A percentile compares a stretch with the other conserved stretches of the same genome.
phyloP scores from a whole-genome alignment of 2,329 filamentous ascomycete genomes.

The Cladophialophora bantiana region DNA sequence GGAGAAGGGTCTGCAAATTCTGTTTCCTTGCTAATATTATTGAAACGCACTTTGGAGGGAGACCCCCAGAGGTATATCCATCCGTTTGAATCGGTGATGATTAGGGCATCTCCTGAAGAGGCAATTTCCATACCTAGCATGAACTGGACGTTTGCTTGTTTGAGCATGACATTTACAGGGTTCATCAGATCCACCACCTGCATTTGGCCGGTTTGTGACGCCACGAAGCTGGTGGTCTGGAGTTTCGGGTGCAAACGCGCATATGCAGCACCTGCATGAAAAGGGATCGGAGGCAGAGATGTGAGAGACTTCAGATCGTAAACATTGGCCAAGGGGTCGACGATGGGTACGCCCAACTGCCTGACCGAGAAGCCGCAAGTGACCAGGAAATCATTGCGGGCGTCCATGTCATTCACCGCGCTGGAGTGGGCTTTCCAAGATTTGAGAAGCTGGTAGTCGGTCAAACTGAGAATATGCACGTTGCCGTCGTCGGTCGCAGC shows the following conservation, averaged over 20 bases:
- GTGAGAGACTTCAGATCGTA: constrained; percentile 92
- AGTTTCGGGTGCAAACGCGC: constrained; percentile 96
- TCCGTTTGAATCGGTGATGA: constrained; percentile 78
- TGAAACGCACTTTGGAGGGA: constrained; percentile 83
- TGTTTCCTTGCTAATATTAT: constrained; percentile 77
- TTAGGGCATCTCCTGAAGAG: constrained; percentile 84
- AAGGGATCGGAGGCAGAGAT: constrained; percentile 89
- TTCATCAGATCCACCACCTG: constrained; percentile 97
- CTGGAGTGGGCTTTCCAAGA: constrained; percentile 90
- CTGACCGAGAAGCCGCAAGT: constrained; percentile 92
- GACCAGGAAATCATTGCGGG: constrained; percentile 90
- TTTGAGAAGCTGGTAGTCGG: constrained; percentile 78
- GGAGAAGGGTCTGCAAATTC: constrained; percentile 76
- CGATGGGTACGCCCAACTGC: constrained; percentile 78
- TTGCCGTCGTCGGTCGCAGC: constrained; percentile 83
- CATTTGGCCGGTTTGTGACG: constrained; percentile 89
- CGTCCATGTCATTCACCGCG: constrained; percentile 95
- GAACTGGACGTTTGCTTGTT: constrained; percentile 80
- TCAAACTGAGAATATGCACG: constrained; percentile 84
- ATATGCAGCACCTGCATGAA: constrained; percentile 88
- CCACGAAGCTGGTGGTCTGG: constrained; percentile 91
- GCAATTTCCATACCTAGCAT: constrained; percentile 85
- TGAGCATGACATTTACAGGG: constrained; percentile 82
- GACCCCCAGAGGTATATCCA: constrained; percentile 88
- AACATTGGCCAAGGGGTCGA: constrained; percentile 92